These are phyloP conservation scores for Luzula sylvatica DNA, from an alignment of 176 grass and related monocot genomes.

Conservation along the genomic window DNA sequence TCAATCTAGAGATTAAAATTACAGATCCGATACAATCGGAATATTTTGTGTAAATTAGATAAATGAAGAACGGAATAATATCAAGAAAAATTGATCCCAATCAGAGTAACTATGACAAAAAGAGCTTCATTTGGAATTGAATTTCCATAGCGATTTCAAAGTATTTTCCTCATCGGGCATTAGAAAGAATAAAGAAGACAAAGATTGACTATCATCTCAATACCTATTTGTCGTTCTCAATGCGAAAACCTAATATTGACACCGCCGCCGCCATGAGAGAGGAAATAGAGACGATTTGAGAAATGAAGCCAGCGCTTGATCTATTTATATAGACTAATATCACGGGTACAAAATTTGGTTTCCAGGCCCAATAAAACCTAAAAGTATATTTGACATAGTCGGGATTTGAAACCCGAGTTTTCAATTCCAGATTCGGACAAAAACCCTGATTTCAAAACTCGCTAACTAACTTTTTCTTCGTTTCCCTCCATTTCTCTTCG, in stretches of 20 bases:
- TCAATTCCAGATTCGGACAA: no score
- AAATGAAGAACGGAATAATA: not conserved
- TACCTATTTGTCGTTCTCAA: no score
- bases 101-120: conserved; percentile 84
- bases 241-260: no score
- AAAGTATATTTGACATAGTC: no score
- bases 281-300: no score
- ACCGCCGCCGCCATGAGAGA: no score
- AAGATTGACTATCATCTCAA: not conserved
- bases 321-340: no score
- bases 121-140: conserved; percentile 45
- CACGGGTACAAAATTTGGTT: no score
- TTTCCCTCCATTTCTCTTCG: conserved; percentile 14
- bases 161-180: conserved; percentile 33
- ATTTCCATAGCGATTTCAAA: conserved; percentile 43
- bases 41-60: not conserved
- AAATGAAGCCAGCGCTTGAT: no score
- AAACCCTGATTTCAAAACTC: no score
- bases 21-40: not conserved
- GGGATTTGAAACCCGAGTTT: no score
- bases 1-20: not conserved
- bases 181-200: not conserved
- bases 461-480: not conserved
- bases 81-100: conserved; percentile 8
- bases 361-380: no score